phyloP scores from a whole-genome alignment of 768 basidiomycete genomes.

The Mycena filopes region DNA sequence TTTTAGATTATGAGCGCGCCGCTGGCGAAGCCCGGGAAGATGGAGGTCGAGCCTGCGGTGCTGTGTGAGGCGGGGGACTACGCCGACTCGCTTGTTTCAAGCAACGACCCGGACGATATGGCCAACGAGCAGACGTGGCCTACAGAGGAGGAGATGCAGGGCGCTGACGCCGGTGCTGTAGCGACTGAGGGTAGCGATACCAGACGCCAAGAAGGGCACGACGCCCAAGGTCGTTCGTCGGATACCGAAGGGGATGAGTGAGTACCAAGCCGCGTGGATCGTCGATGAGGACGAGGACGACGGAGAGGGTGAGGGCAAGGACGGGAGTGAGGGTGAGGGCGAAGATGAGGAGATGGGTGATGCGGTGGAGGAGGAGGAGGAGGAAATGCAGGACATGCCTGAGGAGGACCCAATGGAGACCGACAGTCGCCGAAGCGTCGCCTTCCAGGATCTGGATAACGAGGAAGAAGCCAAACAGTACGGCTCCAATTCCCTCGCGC shows the following conservation, averaged over 20 bases:
- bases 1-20: slow-evolving; percentile 78
- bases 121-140: slow-evolving; percentile 99
- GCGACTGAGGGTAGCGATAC: slow-evolving; percentile 52
- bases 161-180: slow-evolving; percentile 35
- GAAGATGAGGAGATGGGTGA: slow-evolving; percentile 55
- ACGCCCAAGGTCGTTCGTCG: slow-evolving; percentile 84
- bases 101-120: slow-evolving; percentile 89
- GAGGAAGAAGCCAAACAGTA: slow-evolving; percentile 92
- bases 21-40: slow-evolving; percentile 53
- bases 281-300: slow-evolving; percentile 83
- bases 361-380: slow-evolving; percentile 62
- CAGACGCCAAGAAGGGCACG: slow-evolving; percentile 75
- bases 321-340: slow-evolving; percentile 46
- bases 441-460: slow-evolving; percentile 80
- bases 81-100: slow-evolving; percentile 88
- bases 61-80: slow-evolving; percentile 74
- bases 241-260: slow-evolving; percentile 95
- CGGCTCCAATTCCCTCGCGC: slow-evolving; percentile 42
- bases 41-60: slow-evolving; percentile 76
- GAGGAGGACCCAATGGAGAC: slow-evolving; percentile 68
- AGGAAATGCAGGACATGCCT: slow-evolving; percentile 70
- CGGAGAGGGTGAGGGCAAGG: slow-evolving; percentile 61
- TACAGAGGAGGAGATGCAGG: slow-evolving; percentile 93
- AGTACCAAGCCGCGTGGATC: slow-evolving; percentile 98
- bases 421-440: slow-evolving; percentile 61